phyloP scores from a whole-genome alignment of 1,284 basidiomycete genomes.

The Waitea zeae region DNA sequence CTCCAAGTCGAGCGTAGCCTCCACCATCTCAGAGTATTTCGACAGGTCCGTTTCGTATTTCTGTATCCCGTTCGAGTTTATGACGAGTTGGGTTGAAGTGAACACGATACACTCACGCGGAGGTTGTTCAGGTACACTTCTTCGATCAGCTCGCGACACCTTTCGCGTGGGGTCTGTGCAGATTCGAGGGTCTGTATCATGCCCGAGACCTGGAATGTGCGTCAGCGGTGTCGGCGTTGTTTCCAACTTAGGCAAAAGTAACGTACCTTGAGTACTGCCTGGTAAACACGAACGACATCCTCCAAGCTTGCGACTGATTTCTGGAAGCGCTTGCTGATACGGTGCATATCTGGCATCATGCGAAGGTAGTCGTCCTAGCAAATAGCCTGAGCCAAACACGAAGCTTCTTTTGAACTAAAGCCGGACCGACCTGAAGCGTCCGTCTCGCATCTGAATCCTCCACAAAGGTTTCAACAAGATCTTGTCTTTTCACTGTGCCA shows the following conservation, averaged over 20 bases:
- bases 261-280: conserved; percentile 55
- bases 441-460: conserved; percentile 62
- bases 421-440: conserved; percentile 42
- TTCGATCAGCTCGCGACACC: conserved; percentile 38
- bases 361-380: conserved; percentile 75
- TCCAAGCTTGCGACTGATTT: conserved; percentile 75
- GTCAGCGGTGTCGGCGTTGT: conserved; percentile 3
- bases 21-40: conserved; percentile 88
- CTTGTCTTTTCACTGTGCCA: conserved; percentile 60
- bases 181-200: conserved; percentile 48
- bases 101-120: conserved; percentile 22
- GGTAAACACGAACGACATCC: conserved; percentile 93
- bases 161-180: conserved; percentile 28
- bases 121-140: conserved; percentile 50
- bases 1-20: conserved; percentile 85
- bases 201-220: conserved; percentile 46
- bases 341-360: conserved; percentile 87
- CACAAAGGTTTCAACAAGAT: conserved; percentile 77
- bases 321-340: conserved; percentile 88
- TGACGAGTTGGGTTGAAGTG: background rate
- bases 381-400: background rate
- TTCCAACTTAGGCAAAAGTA: background rate
- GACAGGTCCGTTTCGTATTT: conserved; percentile 43
- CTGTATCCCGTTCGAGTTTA: conserved; percentile 20
- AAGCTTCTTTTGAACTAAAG: background rate